phyloP scores from a whole-genome alignment of 768 basidiomycete genomes.

The Kwoniella dendrophila region DNA sequence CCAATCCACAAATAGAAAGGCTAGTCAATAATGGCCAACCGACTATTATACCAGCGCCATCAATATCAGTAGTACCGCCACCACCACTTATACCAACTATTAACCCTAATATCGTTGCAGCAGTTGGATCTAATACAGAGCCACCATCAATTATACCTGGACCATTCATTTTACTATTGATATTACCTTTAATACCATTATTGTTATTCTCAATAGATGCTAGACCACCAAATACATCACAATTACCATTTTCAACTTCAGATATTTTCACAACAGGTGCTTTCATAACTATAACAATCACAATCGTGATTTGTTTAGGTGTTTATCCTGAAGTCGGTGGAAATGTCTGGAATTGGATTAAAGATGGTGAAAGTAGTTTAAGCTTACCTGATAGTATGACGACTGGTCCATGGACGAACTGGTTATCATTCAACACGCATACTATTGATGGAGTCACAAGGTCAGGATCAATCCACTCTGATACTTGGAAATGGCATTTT shows the following conservation, averaged over 20 bases:
- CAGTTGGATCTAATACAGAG: neutral
- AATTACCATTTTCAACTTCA: slow-evolving; percentile 35
- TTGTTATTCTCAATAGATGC: slow-evolving; percentile 42
- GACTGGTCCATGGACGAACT: too few species aligned
- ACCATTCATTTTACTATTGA: slow-evolving; percentile 39
- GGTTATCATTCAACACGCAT: too few species aligned
- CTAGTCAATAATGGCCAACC: too few species aligned
- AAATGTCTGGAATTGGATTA: slow-evolving; percentile 30
- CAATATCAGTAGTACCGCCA: neutral
- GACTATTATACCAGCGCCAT: neutral
- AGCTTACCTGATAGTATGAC: too few species aligned
- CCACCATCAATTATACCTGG: slow-evolving; percentile 29
- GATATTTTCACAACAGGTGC: slow-evolving; percentile 41
- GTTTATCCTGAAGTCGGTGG: slow-evolving; percentile 36
- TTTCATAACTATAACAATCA: slow-evolving; percentile 37
- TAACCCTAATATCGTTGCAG: slow-evolving; percentile 15
- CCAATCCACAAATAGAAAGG: too few species aligned
- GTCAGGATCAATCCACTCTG: neutral
- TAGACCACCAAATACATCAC: slow-evolving; percentile 39
- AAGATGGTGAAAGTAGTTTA: slow-evolving; percentile 10
- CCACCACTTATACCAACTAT: slow-evolving; percentile 6
- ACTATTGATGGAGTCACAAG: too few species aligned
- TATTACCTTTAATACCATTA: slow-evolving; percentile 42
- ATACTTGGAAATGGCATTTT: neutral
- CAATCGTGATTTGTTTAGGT: slow-evolving; percentile 34